phyloP scores from a whole-genome alignment of 805 yeast genomes.

The Nakazawaea ishiwadae region DNA sequence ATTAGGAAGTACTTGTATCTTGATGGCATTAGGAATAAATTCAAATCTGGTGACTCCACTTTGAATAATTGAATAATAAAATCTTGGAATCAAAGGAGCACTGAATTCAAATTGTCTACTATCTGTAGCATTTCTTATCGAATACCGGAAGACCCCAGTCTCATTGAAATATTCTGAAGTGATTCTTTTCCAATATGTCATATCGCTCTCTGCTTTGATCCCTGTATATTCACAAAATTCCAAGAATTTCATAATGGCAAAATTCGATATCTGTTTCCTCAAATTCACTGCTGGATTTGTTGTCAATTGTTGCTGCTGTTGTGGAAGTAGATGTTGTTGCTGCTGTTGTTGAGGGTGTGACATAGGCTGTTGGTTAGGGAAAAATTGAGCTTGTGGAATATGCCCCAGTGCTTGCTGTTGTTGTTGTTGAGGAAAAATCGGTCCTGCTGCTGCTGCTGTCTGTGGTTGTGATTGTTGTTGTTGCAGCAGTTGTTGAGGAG shows the following conservation, averaged over 20 bases:
- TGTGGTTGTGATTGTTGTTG: constrained; percentile 11
- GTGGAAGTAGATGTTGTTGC: not conserved
- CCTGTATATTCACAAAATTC: constrained; percentile 16
- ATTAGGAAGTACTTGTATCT: constrained; percentile 48
- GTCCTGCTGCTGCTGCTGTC: constrained; percentile 3
- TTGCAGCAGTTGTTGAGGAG: constrained; percentile 12
- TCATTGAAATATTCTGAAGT: constrained; percentile 50
- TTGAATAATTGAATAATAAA: constrained; percentile 46
- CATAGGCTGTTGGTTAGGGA: constrained; percentile 8
- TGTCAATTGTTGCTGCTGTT: not conserved
- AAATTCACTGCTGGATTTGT: constrained; percentile 10
- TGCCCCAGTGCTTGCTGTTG: constrained; percentile 6
- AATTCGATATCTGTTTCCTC: constrained; percentile 16
- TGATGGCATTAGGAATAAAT: constrained; percentile 40
- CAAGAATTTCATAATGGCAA: constrained; percentile 16
- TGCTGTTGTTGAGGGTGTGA: not conserved
- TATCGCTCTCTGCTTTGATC: constrained; percentile 17
- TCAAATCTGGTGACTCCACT: constrained; percentile 51
- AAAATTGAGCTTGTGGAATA: constrained; percentile 8
- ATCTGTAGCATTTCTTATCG: constrained; percentile 39
- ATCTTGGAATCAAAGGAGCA: constrained; percentile 59
- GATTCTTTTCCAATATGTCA: constrained; percentile 46
- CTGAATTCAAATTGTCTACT: constrained; percentile 60
- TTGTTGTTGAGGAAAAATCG: not conserved
- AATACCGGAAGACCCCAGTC: constrained; percentile 40